Base-by-base conservation (phyloP, 441 rosid species). In the Lepidium campestre region DNA sequence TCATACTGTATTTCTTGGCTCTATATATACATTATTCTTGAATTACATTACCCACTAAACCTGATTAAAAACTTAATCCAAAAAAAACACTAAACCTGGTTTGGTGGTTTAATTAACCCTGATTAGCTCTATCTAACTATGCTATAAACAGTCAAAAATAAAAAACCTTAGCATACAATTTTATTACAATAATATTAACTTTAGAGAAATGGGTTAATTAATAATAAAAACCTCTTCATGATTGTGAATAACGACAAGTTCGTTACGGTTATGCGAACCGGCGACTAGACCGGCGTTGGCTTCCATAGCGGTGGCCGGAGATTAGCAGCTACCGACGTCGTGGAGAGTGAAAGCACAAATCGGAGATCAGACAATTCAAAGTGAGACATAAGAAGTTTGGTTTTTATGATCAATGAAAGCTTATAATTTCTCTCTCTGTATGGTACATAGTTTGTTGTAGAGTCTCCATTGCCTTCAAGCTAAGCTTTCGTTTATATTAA, bases 221-320 rank as follows among this genome's bases (percentile, higher is more conserved):
- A 14, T 36, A 12, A 18, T 4, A 54, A 8, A n/a, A 75, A 89
- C 97, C 97, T 94, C 97, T 76, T 94, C 98, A 53, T 94, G 99
- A 74, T 89, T 89, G 20, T 91, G 98, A 66, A 94, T 94, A 75
- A 91, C 99, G 6, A 94, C 97, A 27, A 94, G 97, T 78, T 94
- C 99, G 8, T 94, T 94, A 69, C 99, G 95, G 77, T 91, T 94
- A 83, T 91, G 99, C 22, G 99, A 94, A 49, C 99, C 99, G 17
- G 97, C 99, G 1, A 94, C 97, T 10, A 94, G 96, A 52, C 97
- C 99, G 45, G 97, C 99, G 27, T 91, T 88, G 14, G 99, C 99
- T 81, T 94, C 99, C 99, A 94, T 94, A 75, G 77, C 0, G 62
- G 52, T 5, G 67, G 47, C 55, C 29, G 67, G 61, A 39, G 54